Evolutionary conservation across 148 eudicot genomes (phyloP).

Genomic region (Rhododendron molle): DNA sequence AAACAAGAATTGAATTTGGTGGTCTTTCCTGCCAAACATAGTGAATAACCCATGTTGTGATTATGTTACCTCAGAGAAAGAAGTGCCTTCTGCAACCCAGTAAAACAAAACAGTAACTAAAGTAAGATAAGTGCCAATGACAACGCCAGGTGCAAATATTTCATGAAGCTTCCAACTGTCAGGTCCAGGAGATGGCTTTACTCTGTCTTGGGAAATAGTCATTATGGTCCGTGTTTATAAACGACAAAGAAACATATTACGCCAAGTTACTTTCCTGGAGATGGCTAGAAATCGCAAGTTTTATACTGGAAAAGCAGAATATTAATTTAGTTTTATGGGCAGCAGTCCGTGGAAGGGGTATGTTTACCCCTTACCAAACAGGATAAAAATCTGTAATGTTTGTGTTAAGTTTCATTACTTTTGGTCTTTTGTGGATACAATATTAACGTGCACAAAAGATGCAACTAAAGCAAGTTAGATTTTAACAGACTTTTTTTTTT

Average conservation of each 20-base stretch:
- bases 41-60: conserved; percentile 2
- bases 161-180: conserved; percentile 78
- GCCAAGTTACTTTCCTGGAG: not conserved
- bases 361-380: not conserved
- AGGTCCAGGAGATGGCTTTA: conserved; percentile 59
- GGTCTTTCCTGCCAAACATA: not conserved
- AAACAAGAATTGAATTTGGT: not conserved
- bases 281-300: not conserved
- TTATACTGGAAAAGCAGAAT: not conserved
- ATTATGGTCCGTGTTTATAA: conserved; percentile 60
- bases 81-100: conserved; percentile 47
- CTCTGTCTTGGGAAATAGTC: conserved; percentile 73
- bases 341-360: not conserved
- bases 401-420: not conserved
- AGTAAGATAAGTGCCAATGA: conserved; percentile 74
- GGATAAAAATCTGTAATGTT: not conserved
- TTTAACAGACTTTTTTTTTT: not conserved
- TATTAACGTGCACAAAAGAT: not conserved
- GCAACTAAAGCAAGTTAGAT: not conserved
- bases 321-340: not conserved
- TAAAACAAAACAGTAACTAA: conserved; percentile 67
- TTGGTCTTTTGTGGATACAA: not conserved
- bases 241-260: not conserved
- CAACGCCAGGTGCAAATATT: conserved; percentile 59
- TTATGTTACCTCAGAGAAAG: conserved; percentile 55